Evolutionary conservation across 2,329 filamentous ascomycete species (phyloP).

Genomic region (Trichophyton verrucosum): DNA sequence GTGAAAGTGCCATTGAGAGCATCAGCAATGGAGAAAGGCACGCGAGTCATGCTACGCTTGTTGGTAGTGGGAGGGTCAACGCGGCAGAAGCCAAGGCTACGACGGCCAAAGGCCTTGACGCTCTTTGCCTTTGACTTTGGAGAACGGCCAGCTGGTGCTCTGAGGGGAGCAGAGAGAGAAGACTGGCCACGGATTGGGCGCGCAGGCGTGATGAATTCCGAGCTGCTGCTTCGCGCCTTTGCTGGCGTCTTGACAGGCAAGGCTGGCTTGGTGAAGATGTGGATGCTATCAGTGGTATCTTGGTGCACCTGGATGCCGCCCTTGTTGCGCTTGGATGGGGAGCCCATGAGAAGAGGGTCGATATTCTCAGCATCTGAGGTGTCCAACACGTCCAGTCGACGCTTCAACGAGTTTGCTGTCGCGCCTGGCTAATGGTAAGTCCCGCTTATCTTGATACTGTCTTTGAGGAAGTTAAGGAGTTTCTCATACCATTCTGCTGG

Average conservation of each 20-base stretch:
- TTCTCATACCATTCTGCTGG: constrained; percentile 26
- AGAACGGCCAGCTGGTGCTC: constrained; percentile 67
- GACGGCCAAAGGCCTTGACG: constrained; percentile 55
- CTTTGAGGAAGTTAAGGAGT: not conserved
- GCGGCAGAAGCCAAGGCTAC: constrained; percentile 53
- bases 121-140: constrained; percentile 53
- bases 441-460: not conserved
- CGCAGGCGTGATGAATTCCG: constrained; percentile 8
- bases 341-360: constrained; percentile 41
- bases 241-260: not conserved
- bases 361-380: constrained; percentile 48
- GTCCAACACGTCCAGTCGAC: constrained; percentile 32
- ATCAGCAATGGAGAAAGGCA: constrained; percentile 74
- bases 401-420: constrained; percentile 34
- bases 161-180: constrained; percentile 41
- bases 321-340: constrained; percentile 37
- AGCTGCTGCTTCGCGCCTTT: not conserved
- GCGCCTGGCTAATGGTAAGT: constrained; percentile 4
- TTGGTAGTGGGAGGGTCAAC: constrained; percentile 54
- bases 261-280: constrained; percentile 11
- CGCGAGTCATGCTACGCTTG: constrained; percentile 34
- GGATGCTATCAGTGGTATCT: not conserved
- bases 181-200: constrained; percentile 25
- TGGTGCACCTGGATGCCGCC: constrained; percentile 3
- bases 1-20: constrained; percentile 59